Evolutionary conservation across 176 grass and related monocot genomes (phyloP), one percentile per base, ranked within the genome.

Genomic region (Triticum urartu): DNA sequence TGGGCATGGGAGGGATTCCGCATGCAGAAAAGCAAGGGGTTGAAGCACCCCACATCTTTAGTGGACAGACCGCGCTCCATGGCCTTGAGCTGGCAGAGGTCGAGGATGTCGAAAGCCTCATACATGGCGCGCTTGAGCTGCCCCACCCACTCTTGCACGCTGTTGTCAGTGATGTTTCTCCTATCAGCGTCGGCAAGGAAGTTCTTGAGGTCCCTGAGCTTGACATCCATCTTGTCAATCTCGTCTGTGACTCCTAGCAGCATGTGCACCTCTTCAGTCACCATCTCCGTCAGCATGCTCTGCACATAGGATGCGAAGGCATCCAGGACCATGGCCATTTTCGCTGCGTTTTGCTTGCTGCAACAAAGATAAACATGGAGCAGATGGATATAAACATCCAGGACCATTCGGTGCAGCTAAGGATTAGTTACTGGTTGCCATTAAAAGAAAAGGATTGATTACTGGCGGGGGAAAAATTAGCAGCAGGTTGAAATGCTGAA

Each of bases 271-370:
- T 91, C 85, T 3, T 52, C 45, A 3, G 12, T 21, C 0, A 24
- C 48, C 66, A 87, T 69, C 32, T 78, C 71, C 0, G n/a, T 34
- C 6, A 90, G 12, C 75, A 47, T n/a, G 11, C 4, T 72, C 14
- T 72, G 69, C 69, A 72, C 10, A 1, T 72, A 72, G 11, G 69
- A 72, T 72, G 85, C 59, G n/a, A 90, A 81, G 0, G 82, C 47
- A 62, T 86, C 83, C 9, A 86, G 42, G 3, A 90, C 26, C 39
- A 86, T 74, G 5, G 88, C 59, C 88, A 90, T 90, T 25, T 43
- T 24, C 32, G 84, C 89, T 24, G 5, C 2, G 0, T 5, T 42
- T 25, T 25, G 25, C 25, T 11, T 22, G 21, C 69, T 72, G 10
- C 42, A 42, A 40, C 20, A 40, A 22, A 42, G 36, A 72, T 71